phyloP scores from a whole-genome alignment of 371 early-diverging fungal species.

The Funneliformis caledonium region DNA sequence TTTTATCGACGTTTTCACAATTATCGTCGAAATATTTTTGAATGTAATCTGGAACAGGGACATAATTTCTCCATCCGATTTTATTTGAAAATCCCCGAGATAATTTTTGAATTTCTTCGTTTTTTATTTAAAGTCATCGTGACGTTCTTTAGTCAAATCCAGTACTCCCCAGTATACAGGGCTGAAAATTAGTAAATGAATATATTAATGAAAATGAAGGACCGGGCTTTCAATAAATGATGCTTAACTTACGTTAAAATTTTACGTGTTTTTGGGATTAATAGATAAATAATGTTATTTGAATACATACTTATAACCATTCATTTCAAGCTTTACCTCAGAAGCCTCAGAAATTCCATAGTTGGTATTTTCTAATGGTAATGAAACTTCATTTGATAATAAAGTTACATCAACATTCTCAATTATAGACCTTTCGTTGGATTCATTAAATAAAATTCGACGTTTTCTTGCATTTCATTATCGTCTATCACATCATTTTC shows the following conservation, averaged over 20 bases:
- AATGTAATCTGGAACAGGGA: neutral
- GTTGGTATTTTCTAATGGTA: slow-evolving; percentile 7
- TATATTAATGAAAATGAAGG: slow-evolving; percentile 1
- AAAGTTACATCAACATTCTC: slow-evolving; percentile 12
- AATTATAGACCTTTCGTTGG: slow-evolving; percentile 8
- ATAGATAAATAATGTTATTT: no score
- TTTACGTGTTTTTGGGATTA: slow-evolving; percentile 13
- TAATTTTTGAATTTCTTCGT: slow-evolving; percentile 17
- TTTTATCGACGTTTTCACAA: neutral
- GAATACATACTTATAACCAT: no score
- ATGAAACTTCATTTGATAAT: slow-evolving; percentile 7
- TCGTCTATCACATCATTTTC: no score
- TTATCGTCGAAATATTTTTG: slow-evolving; percentile 22
- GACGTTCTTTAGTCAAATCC: slow-evolving; percentile 27
- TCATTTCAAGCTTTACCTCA: no score
- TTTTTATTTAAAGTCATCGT: slow-evolving; percentile 9
- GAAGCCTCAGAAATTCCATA: no score
- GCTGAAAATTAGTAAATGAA: neutral
- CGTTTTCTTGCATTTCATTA: no score
- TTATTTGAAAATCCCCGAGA: slow-evolving; percentile 6
- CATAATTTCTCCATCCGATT: neutral
- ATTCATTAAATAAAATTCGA: neutral
- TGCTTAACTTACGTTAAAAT: neutral
- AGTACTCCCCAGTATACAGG: slow-evolving; percentile 30
- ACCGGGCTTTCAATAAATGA: neutral